These are phyloP conservation scores for Adansonia grandidieri DNA, from an alignment of 441 rosid species.

Conservation along the genomic window DNA sequence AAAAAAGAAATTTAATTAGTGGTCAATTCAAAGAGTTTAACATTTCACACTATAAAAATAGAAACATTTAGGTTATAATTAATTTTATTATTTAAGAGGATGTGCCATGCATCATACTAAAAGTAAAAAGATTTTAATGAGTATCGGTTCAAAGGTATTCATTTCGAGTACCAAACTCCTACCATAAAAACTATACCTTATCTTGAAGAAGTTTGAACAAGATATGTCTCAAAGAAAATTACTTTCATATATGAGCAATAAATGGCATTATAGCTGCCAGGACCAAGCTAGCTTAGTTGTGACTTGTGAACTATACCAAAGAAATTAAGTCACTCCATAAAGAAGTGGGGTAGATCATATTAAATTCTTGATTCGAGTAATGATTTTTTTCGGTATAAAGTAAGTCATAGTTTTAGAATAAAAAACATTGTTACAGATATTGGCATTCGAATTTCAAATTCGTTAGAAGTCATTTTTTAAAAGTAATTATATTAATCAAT, in stretches of 20 bases:
- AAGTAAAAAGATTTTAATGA: not conserved
- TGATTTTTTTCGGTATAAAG: not conserved
- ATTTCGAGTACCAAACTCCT: not conserved
- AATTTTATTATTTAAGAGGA: not conserved
- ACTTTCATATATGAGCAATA: not conserved
- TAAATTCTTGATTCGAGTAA: not conserved
- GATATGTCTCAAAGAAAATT: not conserved
- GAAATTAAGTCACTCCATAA: not conserved
- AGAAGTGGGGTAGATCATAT: not conserved
- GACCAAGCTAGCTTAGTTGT: not conserved
- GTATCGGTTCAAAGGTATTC: not conserved
- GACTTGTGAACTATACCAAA: not conserved
- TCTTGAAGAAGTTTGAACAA: slow-evolving; percentile 11
- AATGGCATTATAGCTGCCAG: not conserved
- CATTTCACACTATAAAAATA: not conserved
- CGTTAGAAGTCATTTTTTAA: too few relatives aligned
- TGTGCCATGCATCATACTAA: not conserved
- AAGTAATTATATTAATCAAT: too few relatives aligned
- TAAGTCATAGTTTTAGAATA: too few relatives aligned
- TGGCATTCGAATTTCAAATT: too few relatives aligned
- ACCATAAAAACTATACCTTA: not conserved
- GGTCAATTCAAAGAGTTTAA: not conserved
- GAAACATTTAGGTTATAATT: not conserved
- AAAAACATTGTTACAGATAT: too few relatives aligned
- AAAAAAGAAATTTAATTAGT: not conserved